Conservation (phyloP, 257 asterid genomes). For the Solanum stenotomum region DNA sequence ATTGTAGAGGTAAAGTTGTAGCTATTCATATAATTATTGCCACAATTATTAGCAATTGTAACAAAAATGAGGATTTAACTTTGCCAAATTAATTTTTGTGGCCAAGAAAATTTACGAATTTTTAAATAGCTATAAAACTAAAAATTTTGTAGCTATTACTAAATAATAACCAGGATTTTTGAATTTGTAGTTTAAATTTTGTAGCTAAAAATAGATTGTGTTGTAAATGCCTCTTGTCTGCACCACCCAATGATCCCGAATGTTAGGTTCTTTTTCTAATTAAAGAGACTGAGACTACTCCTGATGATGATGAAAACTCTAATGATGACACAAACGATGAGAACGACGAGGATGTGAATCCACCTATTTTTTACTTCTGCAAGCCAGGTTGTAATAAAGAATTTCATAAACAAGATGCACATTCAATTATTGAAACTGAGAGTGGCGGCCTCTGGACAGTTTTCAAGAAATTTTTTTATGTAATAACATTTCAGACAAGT, state of each 20-base stretch:
- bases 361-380: neutral
- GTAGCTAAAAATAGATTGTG: no score
- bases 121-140: no score
- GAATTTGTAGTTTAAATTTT: no score
- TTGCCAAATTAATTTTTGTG: no score
- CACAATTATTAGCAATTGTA: no score
- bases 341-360: neutral
- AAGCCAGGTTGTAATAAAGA: neutral
- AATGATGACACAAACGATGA: neutral
- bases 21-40: no score
- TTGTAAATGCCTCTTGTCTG: neutral
- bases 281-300: neutral
- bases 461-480: neutral
- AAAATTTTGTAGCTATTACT: no score
- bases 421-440: neutral
- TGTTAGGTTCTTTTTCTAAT: neutral
- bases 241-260: neutral
- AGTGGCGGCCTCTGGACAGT: rapidly evolving
- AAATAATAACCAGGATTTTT: no score
- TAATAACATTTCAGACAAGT: neutral
- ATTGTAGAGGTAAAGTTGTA: no score
- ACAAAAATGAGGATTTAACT: no score
- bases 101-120: no score
- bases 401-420: neutral
- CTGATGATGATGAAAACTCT: neutral